phyloP scores from a whole-genome alignment of 495 filamentous ascomycete genomes.

The Parathielavia hyrcaniae region DNA sequence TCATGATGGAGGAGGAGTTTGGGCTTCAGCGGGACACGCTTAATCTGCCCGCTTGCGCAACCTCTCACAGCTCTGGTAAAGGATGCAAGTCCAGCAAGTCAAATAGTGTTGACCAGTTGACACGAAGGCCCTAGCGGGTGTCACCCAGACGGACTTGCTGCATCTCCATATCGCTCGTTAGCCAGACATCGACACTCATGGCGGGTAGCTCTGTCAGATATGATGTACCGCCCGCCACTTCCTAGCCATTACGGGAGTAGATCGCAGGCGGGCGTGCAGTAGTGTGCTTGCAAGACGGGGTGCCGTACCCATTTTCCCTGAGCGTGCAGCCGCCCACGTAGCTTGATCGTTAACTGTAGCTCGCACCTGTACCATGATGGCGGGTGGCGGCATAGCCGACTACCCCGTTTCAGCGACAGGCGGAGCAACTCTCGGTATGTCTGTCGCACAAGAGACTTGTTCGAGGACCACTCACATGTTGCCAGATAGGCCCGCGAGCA shows the following conservation, averaged over 20 bases:
- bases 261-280: not conserved
- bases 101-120: not conserved
- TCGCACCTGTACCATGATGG: slow-evolving; percentile 1
- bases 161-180: not conserved
- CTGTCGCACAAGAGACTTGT: not conserved
- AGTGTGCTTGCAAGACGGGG: not conserved
- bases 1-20: not conserved
- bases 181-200: not conserved
- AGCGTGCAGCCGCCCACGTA: not conserved
- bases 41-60: not conserved
- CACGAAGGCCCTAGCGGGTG: not conserved
- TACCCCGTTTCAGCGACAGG: not conserved
- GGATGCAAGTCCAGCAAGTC: not conserved
- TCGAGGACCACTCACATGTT: not conserved
- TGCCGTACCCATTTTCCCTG: not conserved
- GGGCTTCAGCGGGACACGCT: too few species aligned
- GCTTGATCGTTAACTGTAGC: not conserved
- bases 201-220: too few species aligned
- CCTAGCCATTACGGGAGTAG: not conserved
- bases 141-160: not conserved
- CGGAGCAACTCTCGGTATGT: not conserved
- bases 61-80: not conserved
- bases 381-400: not conserved
- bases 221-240: too few species aligned
- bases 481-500: not conserved